Conservation (phyloP, 2,329 filamentous ascomycete species). For the Aspergillus cejpii region DNA sequence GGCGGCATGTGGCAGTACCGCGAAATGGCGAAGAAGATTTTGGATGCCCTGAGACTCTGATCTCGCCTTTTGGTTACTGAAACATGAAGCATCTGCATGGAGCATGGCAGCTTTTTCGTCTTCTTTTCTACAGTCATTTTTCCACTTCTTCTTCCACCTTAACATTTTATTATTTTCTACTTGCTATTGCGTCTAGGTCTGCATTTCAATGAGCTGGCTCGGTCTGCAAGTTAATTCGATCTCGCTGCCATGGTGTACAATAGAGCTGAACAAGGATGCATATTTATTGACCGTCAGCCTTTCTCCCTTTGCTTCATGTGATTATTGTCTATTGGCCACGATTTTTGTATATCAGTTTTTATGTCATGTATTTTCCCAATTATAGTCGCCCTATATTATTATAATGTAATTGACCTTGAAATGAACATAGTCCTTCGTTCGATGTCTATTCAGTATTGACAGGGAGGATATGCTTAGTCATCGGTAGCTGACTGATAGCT, state of each 20-base stretch:
- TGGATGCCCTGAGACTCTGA: conserved; percentile 76
- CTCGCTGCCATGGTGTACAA: conserved; percentile 26
- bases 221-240: conserved; percentile 11
- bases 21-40: conserved; percentile 93
- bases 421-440: too few relatives aligned
- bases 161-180: conserved; percentile 8
- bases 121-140: conserved; percentile 14
- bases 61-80: conserved; percentile 4
- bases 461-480: background rate
- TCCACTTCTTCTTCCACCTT: conserved; percentile 8
- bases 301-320: conserved; percentile 4
- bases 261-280: conserved; percentile 19
- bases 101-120: conserved; percentile 20
- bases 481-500: background rate
- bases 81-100: conserved; percentile 23
- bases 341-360: conserved; percentile 13
- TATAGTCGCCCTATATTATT: background rate
- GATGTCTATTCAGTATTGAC: background rate
- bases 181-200: conserved; percentile 12
- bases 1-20: conserved; percentile 99
- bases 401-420: background rate
- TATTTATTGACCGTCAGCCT: conserved; percentile 6
- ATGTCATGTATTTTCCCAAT: conserved; percentile 4
- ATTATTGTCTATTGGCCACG: conserved; percentile 2
- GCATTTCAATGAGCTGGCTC: conserved; percentile 19